Evolutionary conservation across 805 yeast species (phyloP).

Genomic region (Candida pseudoglaebosa): DNA sequence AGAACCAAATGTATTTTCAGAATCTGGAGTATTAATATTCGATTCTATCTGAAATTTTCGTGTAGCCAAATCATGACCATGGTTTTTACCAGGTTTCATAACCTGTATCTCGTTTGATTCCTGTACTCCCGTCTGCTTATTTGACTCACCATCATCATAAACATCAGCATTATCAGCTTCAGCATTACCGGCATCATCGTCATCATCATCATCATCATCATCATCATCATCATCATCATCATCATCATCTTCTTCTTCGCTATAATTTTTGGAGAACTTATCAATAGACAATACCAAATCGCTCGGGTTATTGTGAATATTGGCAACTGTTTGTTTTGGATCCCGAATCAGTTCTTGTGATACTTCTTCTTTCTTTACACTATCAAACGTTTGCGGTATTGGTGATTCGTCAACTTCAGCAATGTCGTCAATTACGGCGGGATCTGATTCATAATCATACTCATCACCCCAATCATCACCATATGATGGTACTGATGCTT

Average conservation of each 20-base stretch:
- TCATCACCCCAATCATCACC: slow-evolving; percentile 42
- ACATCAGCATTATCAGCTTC: background rate
- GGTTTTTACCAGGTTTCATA: too few relatives aligned
- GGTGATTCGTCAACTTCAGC: slow-evolving; percentile 6
- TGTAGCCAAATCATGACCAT: too few relatives aligned
- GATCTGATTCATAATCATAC: slow-evolving; percentile 19
- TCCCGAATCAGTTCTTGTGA: background rate
- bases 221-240: background rate
- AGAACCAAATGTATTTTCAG: slow-evolving; percentile 32
- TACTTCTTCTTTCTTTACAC: background rate
- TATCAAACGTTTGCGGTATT: slow-evolving; percentile 6
- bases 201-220: background rate
- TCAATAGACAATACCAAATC: slow-evolving; percentile 36
- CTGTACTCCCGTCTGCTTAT: background rate
- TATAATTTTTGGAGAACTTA: slow-evolving; percentile 9
- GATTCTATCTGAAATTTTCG: too few relatives aligned
- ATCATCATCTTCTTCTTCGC: slow-evolving; percentile 7
- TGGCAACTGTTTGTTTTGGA: background rate
- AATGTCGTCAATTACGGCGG: slow-evolving; percentile 10
- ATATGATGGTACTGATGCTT: slow-evolving; percentile 38
- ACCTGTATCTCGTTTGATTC: background rate
- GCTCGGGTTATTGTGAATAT: background rate
- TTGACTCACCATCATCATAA: too few relatives aligned
- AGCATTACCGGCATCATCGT: background rate
- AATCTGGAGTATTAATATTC: slow-evolving; percentile 13